phyloP scores from a whole-genome alignment of 2,329 filamentous ascomycete species.

The Cordyceps militaris region DNA sequence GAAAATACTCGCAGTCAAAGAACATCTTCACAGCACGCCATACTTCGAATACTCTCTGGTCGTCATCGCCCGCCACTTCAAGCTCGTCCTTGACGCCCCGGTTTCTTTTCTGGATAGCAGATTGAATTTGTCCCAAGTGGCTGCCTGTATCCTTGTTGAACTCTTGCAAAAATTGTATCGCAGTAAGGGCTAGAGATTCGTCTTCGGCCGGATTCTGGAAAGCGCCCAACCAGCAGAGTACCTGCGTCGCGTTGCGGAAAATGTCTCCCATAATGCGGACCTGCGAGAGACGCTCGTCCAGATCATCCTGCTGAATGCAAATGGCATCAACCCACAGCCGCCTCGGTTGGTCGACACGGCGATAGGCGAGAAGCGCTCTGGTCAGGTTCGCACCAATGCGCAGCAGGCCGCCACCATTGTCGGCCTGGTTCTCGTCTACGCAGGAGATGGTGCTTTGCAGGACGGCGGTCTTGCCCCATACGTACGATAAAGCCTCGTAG shows the following conservation, averaged over 20 bases:
- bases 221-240: constrained; percentile 15
- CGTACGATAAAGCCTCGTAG: constrained; percentile 14
- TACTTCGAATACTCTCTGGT: neutral
- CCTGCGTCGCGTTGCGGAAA: constrained; percentile 13
- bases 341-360: neutral
- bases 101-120: neutral
- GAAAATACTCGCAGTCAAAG: constrained; percentile 17
- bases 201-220: constrained; percentile 2
- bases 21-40: constrained; percentile 14
- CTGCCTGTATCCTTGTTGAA: neutral
- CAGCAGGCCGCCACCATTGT: neutral
- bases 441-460: constrained; percentile 3
- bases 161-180: constrained; percentile 7
- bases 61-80: neutral
- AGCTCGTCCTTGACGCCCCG: neutral
- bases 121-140: constrained; percentile 1
- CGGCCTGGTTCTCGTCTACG: neutral
- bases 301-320: constrained; percentile 16
- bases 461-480: constrained; percentile 9
- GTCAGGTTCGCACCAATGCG: constrained; percentile 11
- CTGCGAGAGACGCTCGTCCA: constrained; percentile 14
- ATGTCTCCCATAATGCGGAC: constrained; percentile 19
- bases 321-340: constrained; percentile 18
- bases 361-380: constrained; percentile 10
- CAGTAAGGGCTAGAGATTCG: neutral